Evolutionary conservation across 73 alveolate species (phyloP), one percentile per base, ranked within the genome.

Genomic region (Paraurostyla sp.): DNA sequence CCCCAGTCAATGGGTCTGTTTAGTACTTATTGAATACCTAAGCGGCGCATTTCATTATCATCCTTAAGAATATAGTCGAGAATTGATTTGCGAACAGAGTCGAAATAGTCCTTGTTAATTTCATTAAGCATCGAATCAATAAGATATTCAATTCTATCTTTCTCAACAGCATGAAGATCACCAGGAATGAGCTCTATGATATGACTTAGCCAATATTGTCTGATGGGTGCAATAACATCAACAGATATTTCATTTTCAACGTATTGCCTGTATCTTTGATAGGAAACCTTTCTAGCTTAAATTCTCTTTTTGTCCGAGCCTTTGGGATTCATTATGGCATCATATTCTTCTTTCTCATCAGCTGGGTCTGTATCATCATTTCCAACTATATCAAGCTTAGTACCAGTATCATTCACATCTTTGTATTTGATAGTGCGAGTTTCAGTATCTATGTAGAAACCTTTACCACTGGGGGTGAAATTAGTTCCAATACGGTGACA

Each of bases 201-300:
- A 45, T 96, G 97, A 42, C 92, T 48, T 16, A 95, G 96, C 99
- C 99, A 96, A 80, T 96, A 93, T 69, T 95, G 90, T 45, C 97
- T 92, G 51, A 96, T 93, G 0, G 97, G 97, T 7, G 99, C 99
- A 46, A 96, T 95, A 42, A 95, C 97, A 54, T 95, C 99, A n/a
- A 94, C 94, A 20, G 98, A 91, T 29, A 96, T 96, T 83, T 96
- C 99, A 59, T 95, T 96, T 45, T 96, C 97, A 22, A 96, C 93
- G 82, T 96, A 96, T 36, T 95, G 93, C 42, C 88, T 75, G 89
- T 96, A 96, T 68, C 99, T 69, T 30, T 92, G 85, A 65, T 91
- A 96, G 78, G 95, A 93, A 18, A 87, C 86, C 71, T 65, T 95
- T 48, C 96, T 92, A n/a, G 97, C 97, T 49, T 90, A 62, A 41